Evolutionary conservation across 2,329 filamentous ascomycete genomes (phyloP), one percentile per base, ranked within the genome.

Genomic region (Stemphylium vesicarium): DNA sequence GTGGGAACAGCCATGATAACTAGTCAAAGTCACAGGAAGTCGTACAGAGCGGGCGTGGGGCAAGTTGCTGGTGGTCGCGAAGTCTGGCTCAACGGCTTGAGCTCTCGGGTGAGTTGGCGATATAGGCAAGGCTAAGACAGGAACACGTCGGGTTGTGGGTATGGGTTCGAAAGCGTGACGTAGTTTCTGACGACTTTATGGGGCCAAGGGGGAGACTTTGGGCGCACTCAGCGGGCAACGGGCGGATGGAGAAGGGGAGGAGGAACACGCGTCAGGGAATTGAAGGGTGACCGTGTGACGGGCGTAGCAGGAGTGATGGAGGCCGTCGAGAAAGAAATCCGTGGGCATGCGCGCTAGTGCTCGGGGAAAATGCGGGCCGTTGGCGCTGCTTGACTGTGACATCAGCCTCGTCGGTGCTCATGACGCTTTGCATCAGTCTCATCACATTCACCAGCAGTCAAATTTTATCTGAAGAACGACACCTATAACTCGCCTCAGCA

Each of bases 1-100:
- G 94, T 89, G 74, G 91, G 88, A 83, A 84, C 88, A 78, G 91
- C 90, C 92, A 96, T 97, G 86, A 88, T 97, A 86, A 88, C 90
- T 92, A 92, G 86, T 88, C 75, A 92, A 92, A 92, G 89, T 84
- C 89, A 92, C 90, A 90, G 88, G 64, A 66, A 65, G 57, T 60
- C 56, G 50, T 53, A 62, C 62, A 69, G 59, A 62, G 62, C 40
- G 65, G 64, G 59, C 48, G 60, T 54, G 36, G 59, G 67, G 62
- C 60, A 67, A 62, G 63, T 60, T 63, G 68, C 66, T 69, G 66
- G 66, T 67, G 70, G 64, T 67, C 63, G 68, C 60, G 69, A 54
- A 68, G 68, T 65, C 65, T 69, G 67, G 61, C 59, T 58, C 59
- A 65, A 62, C 60, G 57, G 61, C 50, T 31, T 45, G 50, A 48